Evolutionary conservation across 2,329 filamentous ascomycete genomes (phyloP).

Genomic region (Ceratocystis papillata): DNA sequence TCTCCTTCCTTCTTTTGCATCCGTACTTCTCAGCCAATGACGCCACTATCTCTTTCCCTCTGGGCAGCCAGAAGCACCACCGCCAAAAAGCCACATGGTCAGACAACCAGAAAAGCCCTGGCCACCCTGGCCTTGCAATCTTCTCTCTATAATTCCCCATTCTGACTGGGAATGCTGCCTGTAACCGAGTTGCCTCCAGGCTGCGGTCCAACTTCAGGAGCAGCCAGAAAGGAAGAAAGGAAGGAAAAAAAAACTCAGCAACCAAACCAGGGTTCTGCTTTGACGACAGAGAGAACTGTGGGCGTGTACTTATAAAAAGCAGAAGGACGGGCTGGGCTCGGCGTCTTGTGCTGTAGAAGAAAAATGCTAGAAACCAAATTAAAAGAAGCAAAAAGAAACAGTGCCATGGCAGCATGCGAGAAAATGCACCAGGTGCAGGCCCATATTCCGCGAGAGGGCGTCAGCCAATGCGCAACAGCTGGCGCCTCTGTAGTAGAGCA

Average conservation of each 20-base stretch:
- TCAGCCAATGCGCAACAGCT: no score
- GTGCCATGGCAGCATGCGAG: no score
- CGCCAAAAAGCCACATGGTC: conserved; percentile 12
- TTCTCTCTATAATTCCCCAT: conserved; percentile 12
- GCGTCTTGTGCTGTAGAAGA: no score
- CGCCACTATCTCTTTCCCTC: not conserved
- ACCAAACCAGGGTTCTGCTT: not conserved
- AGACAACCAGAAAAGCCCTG: not conserved
- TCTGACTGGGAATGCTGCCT: conserved; percentile 22
- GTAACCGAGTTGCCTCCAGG: conserved; percentile 6
- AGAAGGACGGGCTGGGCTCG: no score
- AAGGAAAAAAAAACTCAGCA: conserved; percentile 6
- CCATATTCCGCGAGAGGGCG: no score
- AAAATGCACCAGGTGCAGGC: no score
- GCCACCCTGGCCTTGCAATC: conserved; percentile 7
- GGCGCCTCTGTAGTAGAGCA: no score
- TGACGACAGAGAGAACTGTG: not conserved
- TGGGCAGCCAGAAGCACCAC: not conserved
- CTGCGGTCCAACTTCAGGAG: not conserved
- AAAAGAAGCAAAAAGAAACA: no score
- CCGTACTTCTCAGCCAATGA: conserved; percentile 7
- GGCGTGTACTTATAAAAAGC: not conserved
- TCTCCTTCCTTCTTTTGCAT: not conserved
- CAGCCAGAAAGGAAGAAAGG: not conserved
- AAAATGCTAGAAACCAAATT: no score